These are phyloP conservation scores for Corinectria fuckeliana DNA, from an alignment of 2,329 filamentous ascomycete species.

Conservation along the genomic window DNA sequence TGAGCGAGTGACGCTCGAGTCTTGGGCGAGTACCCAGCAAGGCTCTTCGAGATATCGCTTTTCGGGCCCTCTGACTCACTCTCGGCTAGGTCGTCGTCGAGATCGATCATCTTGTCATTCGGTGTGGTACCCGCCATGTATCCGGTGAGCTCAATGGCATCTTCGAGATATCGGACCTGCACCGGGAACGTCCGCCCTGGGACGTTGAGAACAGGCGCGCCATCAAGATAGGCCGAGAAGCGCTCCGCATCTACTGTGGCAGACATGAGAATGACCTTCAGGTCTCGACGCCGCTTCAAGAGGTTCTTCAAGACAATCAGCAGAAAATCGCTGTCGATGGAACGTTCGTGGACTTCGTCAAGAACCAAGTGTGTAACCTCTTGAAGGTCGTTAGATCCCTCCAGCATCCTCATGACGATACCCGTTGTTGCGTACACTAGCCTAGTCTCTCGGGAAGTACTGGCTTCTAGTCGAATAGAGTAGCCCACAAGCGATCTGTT, in stretches of 20 bases:
- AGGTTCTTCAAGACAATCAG: conserved; percentile 90
- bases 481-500: conserved; percentile 87
- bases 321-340: conserved; percentile 96
- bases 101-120: conserved; percentile 62
- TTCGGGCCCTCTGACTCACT: conserved; percentile 60
- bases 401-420: conserved; percentile 98
- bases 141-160: conserved; percentile 86
- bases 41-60: conserved; percentile 66
- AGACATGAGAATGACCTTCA: conserved; percentile 97
- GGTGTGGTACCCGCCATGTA: conserved; percentile 61
- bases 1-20: conserved; percentile 77
- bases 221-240: conserved; percentile 87
- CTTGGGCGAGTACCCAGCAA: conserved; percentile 75
- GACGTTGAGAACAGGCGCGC: conserved; percentile 86
- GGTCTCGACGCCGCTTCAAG: conserved; percentile 74
- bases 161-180: conserved; percentile 85
- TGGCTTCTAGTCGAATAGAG: conserved; percentile 91
- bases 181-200: conserved; percentile 95
- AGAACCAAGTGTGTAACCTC: conserved; percentile 94
- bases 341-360: conserved; percentile 97
- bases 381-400: conserved; percentile 82
- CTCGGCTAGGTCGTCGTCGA: conserved; percentile 66
- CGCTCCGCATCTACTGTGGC: conserved; percentile 92
- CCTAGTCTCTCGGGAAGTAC: conserved; percentile 79
- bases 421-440: conserved; percentile 89